Evolutionary conservation across 148 eudicot species (phyloP), one percentile per base, ranked within the genome.

Genomic region (Oxyria digyna): DNA sequence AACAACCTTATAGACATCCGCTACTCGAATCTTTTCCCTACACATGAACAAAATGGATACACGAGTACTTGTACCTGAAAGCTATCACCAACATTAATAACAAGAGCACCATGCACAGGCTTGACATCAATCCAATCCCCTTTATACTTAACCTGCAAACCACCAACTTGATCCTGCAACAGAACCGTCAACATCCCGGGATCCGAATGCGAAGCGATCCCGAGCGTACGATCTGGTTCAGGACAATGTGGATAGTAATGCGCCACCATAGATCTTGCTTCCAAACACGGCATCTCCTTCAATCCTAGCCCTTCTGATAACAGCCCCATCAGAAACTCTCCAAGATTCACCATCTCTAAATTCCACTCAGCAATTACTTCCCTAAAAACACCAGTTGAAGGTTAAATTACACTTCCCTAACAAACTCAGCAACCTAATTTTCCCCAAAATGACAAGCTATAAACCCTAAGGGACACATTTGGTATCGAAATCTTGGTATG

Each of bases 231-330:
- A 21, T 72, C 65, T 7, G 85, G 81, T 42, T 84, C 81, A 0
- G 83, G 87, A 54, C 87, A 84, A 46, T 54, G 59, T 1, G 87
- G 87, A 49, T 84, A 84, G 27, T 71, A 80, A 13, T 69, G 73
- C 0, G 45, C 79, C 14, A 41, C 77, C 76, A 82, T 52, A 0
- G n/a, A 0, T 63, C 59, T 65, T 2, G 52, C 41, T 15, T 7
- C 72, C 1, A 63, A 23, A 20, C 68, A 76, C 0, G 70, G 27
- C 72, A 59, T 45, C 12, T 69, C 76, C 40, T 71, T 75, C 49
- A 82, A n/a, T 29, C 83, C 83, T 8, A 82, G 50, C 8, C 86
- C 86, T 71, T 77, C 74, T 0, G 66, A 77, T 70, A 82, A 29
- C 42, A 80, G 67, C 5, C 71, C 79, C 48, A 67, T 67, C 32